A percentile compares a stretch with the other conserved stretches of the same genome.
Evolutionary conservation across 208 protist species (phyloP).

Genomic region (Endotrypanum monterogeii): DNA sequence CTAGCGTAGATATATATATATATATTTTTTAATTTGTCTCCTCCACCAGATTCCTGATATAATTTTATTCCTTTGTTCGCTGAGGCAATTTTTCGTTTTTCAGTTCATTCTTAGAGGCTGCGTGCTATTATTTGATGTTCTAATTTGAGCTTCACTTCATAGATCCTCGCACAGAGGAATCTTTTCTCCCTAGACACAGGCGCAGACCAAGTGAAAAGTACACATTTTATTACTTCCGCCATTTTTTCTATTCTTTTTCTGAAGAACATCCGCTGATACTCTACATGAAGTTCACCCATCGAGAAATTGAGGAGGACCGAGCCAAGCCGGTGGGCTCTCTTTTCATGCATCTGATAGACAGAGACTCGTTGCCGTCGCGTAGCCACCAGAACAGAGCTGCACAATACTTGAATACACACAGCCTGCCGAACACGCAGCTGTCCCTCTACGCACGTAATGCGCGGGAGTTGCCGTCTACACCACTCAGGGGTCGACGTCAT

Average conservation of each 20-base stretch:
- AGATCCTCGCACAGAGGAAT: not conserved
- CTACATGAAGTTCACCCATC: conserved; percentile 46
- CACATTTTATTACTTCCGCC: no score
- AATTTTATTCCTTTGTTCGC: no score
- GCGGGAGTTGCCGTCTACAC: conserved; percentile 7
- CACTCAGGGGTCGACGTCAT: conserved; percentile 40
- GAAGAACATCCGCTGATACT: not conserved
- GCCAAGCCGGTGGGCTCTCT: conserved; percentile 68
- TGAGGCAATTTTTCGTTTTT: no score
- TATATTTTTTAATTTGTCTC: no score
- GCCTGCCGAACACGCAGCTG: conserved; percentile 63
- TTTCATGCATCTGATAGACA: conserved; percentile 63
- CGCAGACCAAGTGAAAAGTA: not conserved
- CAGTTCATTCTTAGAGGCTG: no score
- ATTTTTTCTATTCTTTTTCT: not conserved
- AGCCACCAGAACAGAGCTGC: conserved; percentile 36
- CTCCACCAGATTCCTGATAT: no score
- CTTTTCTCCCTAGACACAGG: not conserved
- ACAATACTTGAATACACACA: conserved; percentile 38
- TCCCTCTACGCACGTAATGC: conserved; percentile 42
- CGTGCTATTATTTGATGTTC: no score
- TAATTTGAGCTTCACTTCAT: not conserved
- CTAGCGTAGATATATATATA: no score
- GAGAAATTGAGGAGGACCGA: conserved; percentile 51
- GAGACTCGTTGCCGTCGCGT: conserved; percentile 37